These are phyloP conservation scores for Phytophthora capsici DNA, from an alignment of 352 stramenopile genomes.

Conservation along the genomic window DNA sequence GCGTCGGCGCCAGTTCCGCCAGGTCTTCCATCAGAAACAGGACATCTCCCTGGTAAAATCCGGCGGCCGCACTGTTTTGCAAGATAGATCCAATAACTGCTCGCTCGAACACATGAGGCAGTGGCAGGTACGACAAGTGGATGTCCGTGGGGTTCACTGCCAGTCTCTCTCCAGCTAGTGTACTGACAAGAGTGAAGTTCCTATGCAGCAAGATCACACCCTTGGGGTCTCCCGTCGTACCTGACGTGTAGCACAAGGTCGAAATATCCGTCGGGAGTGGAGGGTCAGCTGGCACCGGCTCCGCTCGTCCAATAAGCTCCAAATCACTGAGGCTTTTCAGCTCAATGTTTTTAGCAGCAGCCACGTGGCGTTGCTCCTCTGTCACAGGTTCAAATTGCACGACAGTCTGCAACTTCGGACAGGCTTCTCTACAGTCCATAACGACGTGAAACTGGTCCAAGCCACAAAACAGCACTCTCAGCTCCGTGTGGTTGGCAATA, in stretches of 20 bases:
- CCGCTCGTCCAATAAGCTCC: conserved; percentile 39
- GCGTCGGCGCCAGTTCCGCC: conserved; percentile 90
- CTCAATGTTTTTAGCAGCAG: conserved; percentile 24
- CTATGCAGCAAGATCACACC: conserved; percentile 94
- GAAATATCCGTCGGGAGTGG: conserved; percentile 83
- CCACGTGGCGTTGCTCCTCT: conserved; percentile 13
- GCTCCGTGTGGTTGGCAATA: conserved; percentile 79
- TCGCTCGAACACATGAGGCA: conserved; percentile 97
- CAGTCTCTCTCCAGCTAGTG: conserved; percentile 41
- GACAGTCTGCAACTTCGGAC: conserved; percentile 47
- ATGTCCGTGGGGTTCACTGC: conserved; percentile 65
- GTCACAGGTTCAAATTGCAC: conserved; percentile 58
- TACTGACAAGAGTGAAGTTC: conserved; percentile 54
- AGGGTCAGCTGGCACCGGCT: conserved; percentile 55
- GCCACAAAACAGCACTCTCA: conserved; percentile 62
- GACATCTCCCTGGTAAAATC: conserved; percentile 89
- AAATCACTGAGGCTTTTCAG: conserved; percentile 57
- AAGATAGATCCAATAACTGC: conserved; percentile 88
- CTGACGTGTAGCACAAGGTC: conserved; percentile 96
- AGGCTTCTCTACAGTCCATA: conserved; percentile 58
- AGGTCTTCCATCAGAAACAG: conserved; percentile 94
- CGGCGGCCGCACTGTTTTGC: conserved; percentile 76
- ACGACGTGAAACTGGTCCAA: conserved; percentile 66
- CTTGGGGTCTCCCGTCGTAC: conserved; percentile 97
- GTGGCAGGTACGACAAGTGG: conserved; percentile 96